phyloP scores from a whole-genome alignment of 352 stramenopile species.

The Pythium coloratum region DNA sequence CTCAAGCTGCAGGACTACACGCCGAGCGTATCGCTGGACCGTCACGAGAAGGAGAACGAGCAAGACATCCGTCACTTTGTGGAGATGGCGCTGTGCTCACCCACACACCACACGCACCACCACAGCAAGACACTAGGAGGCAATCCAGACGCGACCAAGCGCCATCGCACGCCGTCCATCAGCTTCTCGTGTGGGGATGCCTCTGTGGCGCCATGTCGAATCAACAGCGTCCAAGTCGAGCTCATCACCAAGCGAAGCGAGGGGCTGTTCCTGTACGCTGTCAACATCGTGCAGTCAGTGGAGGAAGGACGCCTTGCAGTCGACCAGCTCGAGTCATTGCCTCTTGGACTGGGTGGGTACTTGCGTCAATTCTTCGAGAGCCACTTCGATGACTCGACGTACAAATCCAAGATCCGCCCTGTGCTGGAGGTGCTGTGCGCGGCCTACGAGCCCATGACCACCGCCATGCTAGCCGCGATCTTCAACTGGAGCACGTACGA shows the following conservation, averaged over 20 bases:
- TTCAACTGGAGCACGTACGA: slow-evolving; percentile 61
- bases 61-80: slow-evolving; percentile 44
- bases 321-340: slow-evolving; percentile 53
- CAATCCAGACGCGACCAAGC: neutral
- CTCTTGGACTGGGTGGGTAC: slow-evolving; percentile 64
- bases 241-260: slow-evolving; percentile 58
- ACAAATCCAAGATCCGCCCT: slow-evolving; percentile 57
- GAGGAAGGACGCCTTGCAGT: slow-evolving; percentile 47
- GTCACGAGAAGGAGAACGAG: slow-evolving; percentile 46
- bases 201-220: slow-evolving; percentile 4
- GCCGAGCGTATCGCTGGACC: slow-evolving; percentile 46
- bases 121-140: neutral
- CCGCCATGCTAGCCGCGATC: slow-evolving; percentile 46
- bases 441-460: slow-evolving; percentile 57
- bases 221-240: slow-evolving; percentile 38
- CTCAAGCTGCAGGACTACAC: slow-evolving; percentile 56
- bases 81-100: slow-evolving; percentile 23
- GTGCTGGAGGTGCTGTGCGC: slow-evolving; percentile 72
- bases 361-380: slow-evolving; percentile 71
- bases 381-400: slow-evolving; percentile 56
- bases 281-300: slow-evolving; percentile 73
- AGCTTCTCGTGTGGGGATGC: slow-evolving; percentile 7
- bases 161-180: slow-evolving; percentile 25
- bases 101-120: slow-evolving; percentile 5
- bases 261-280: slow-evolving; percentile 71